These are phyloP conservation scores for Spatholobus suberectus DNA, from an alignment of 306 rosid genomes.

Conservation along the genomic window DNA sequence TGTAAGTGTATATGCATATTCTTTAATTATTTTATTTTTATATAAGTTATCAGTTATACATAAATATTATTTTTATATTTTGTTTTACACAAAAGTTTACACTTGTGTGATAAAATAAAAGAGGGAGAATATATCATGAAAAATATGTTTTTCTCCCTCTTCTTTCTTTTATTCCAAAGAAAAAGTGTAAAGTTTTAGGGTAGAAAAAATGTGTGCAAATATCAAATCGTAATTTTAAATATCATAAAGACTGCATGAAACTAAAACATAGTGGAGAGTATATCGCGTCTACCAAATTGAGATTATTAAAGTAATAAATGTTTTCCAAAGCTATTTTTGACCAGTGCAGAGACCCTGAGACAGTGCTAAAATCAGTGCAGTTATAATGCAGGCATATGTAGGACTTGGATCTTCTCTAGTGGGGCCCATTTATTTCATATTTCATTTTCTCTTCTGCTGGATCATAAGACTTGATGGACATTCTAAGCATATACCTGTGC, in stretches of 20 bases:
- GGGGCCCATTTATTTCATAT: not conserved
- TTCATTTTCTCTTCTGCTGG: not conserved
- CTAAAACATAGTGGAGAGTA: not conserved
- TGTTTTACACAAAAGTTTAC: not conserved
- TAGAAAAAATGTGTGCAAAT: not conserved
- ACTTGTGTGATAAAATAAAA: not conserved
- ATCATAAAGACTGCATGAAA: not conserved
- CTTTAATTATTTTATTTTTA: not conserved
- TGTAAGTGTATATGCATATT: not conserved
- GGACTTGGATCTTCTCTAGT: not conserved
- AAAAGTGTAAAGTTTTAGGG: not conserved
- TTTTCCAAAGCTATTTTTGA: too few species aligned
- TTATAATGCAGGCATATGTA: not conserved
- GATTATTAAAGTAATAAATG: not conserved
- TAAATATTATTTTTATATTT: not conserved
- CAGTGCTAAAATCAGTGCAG: too few species aligned
- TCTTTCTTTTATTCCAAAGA: not conserved
- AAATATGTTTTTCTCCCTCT: not conserved
- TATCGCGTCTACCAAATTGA: not conserved
- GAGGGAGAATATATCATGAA: not conserved
- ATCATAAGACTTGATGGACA: not conserved
- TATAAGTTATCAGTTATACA: not conserved
- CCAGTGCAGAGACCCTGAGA: too few species aligned
- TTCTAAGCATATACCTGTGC: not conserved
- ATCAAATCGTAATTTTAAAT: not conserved